Evolutionary conservation across 495 filamentous ascomycete genomes (phyloP).

Genomic region (Neurospora sp.): DNA sequence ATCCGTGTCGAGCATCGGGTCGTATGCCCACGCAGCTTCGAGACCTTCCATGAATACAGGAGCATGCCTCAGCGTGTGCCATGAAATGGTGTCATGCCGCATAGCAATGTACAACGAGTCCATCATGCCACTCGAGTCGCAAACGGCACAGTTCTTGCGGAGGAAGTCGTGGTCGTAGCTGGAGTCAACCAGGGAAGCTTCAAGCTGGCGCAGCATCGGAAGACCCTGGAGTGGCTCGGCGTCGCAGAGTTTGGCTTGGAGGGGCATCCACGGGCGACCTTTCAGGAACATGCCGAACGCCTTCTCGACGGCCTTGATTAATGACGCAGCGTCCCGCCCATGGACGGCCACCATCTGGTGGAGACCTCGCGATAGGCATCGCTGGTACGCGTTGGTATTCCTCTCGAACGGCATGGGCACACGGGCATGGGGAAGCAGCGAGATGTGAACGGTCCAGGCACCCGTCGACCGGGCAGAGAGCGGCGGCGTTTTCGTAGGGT

Average conservation of each 20-base stretch:
- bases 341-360: conserved; percentile 42
- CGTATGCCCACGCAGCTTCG: conserved; percentile 40
- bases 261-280: conserved; percentile 41
- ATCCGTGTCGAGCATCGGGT: conserved; percentile 35
- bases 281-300: conserved; percentile 39
- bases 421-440: conserved; percentile 38
- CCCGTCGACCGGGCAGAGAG: conserved; percentile 15
- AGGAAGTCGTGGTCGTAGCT: conserved; percentile 40
- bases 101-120: conserved; percentile 47
- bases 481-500: conserved; percentile 4
- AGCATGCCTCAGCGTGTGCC: conserved; percentile 35
- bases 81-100: conserved; percentile 35
- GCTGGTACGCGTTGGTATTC: conserved; percentile 47
- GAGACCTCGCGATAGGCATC: conserved; percentile 45
- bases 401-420: conserved; percentile 50
- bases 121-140: conserved; percentile 39
- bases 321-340: conserved; percentile 37
- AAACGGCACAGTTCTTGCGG: conserved; percentile 36
- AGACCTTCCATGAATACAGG: conserved; percentile 38
- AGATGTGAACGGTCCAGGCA: conserved; percentile 47
- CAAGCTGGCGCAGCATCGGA: conserved; percentile 44
- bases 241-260: conserved; percentile 46
- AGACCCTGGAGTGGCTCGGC: conserved; percentile 42
- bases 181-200: conserved; percentile 23
- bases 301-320: conserved; percentile 33